Conservation (phyloP, 2,329 filamentous ascomycete species). For the Ceratocystis variospora region DNA sequence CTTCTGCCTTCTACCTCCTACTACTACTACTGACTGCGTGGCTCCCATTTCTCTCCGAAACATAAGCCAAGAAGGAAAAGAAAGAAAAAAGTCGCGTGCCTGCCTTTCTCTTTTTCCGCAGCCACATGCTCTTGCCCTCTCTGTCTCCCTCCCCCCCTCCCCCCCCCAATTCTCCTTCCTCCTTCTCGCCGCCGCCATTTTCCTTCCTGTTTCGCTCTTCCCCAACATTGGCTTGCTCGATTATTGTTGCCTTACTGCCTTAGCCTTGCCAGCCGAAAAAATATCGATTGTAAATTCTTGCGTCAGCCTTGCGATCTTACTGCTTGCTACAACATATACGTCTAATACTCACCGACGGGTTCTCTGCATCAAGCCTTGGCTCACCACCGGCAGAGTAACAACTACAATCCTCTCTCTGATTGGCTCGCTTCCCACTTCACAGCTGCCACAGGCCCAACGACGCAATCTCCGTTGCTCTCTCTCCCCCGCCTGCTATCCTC, state of each 20-base stretch:
- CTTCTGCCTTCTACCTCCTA: too few species aligned
- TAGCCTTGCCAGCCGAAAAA: not conserved
- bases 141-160: not conserved
- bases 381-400: too few species aligned
- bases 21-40: not conserved
- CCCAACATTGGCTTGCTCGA: not conserved
- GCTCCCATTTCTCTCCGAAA: not conserved
- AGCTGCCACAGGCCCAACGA: not conserved
- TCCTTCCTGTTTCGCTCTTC: not conserved
- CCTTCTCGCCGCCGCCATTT: not conserved
- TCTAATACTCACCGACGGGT: too few species aligned
- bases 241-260: not conserved
- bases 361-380: too few species aligned
- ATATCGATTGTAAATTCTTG: not conserved
- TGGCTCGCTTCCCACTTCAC: not conserved
- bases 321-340: not conserved
- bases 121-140: not conserved
- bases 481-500: too few species aligned
- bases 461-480: too few species aligned
- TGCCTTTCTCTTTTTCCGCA: not conserved
- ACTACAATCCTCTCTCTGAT: not conserved
- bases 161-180: not conserved
- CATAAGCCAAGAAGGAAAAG: too few species aligned
- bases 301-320: not conserved
- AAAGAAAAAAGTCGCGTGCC: slow-evolving; percentile 7